phyloP scores from a whole-genome alignment of 108 stramenopile genomes.

The Schizochytrium sp. region DNA sequence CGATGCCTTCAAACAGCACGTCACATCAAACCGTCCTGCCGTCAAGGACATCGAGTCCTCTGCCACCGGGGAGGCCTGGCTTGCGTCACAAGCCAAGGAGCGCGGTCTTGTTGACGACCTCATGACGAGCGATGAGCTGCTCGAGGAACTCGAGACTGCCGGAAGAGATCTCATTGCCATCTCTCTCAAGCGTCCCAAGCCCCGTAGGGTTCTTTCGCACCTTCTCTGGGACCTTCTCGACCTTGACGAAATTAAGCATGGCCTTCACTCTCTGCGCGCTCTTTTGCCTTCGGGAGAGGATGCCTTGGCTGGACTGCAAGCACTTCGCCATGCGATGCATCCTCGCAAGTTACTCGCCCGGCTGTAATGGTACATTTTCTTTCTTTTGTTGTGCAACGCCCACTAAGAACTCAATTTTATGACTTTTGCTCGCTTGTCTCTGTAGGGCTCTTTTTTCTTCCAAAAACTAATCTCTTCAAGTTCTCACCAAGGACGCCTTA shows the following conservation, averaged over 20 bases:
- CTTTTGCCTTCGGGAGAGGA: background rate
- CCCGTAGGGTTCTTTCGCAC: background rate
- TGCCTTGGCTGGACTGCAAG: background rate
- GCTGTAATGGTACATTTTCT: background rate
- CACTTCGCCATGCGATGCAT: background rate
- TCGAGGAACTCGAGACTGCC: slow-evolving; percentile 59
- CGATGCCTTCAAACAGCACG: slow-evolving; percentile 68
- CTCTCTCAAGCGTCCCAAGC: background rate
- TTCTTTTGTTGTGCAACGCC: too few relatives aligned
- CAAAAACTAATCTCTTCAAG: too few relatives aligned
- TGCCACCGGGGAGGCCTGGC: slow-evolving; percentile 90
- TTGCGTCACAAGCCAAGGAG: slow-evolving; percentile 70
- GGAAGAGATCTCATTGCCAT: slow-evolving; percentile 55
- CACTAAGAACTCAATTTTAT: too few relatives aligned
- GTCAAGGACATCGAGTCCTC: slow-evolving; percentile 70
- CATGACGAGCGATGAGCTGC: slow-evolving; percentile 67
- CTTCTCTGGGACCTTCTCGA: slow-evolving; percentile 6
- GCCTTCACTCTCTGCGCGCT: background rate
- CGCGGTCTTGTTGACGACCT: slow-evolving; percentile 75
- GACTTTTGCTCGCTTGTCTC: too few relatives aligned
- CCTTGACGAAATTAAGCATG: background rate
- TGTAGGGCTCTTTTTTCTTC: too few relatives aligned
- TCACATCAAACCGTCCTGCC: slow-evolving; percentile 63
- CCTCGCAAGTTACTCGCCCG: background rate
- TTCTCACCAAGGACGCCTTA: too few relatives aligned